A percentile compares a stretch with the other conserved stretches of the same genome.
phyloP scores from a whole-genome alignment of 139 green algal genomes.

The Spirogloea muscicola region DNA sequence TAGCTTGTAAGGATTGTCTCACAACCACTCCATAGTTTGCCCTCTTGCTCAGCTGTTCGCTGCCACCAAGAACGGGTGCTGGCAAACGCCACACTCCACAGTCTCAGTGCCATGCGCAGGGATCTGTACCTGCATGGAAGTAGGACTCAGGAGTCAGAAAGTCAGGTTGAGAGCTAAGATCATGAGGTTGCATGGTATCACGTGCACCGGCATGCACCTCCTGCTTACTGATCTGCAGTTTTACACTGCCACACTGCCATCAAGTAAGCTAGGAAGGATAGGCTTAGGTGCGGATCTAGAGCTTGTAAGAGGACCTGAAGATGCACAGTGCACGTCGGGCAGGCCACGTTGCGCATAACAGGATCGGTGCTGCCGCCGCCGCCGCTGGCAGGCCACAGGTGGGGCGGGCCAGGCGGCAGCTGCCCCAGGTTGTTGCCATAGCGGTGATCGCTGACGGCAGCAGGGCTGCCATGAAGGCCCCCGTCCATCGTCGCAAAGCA shows the following conservation, averaged over 20 bases:
- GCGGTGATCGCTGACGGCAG: neutral
- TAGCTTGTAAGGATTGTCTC: no score
- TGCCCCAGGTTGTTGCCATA: no score
- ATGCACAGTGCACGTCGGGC: conserved; percentile 45
- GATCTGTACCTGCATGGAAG: conserved; percentile 43
- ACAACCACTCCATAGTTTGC: no score
- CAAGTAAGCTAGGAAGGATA: no score
- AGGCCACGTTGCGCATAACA: conserved; percentile 33
- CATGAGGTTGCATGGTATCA: no score
- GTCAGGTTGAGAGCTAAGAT: neutral
- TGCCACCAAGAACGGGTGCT: conserved; percentile 40
- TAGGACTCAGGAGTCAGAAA: neutral
- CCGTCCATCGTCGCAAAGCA: no score
- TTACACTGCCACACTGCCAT: no score
- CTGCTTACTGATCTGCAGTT: no score
- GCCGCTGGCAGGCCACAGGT: conserved; percentile 11
- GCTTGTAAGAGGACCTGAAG: conserved; percentile 33
- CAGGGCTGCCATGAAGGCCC: no score
- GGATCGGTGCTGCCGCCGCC: neutral
- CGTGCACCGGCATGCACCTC: no score
- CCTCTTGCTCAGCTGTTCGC: no score
- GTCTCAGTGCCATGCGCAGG: conserved; percentile 29
- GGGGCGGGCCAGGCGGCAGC: conserved; percentile 10
- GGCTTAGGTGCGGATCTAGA: no score
- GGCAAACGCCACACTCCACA: conserved; percentile 41